Conservation (phyloP, 441 rosid genomes). For the Flueggea neowawraea region DNA sequence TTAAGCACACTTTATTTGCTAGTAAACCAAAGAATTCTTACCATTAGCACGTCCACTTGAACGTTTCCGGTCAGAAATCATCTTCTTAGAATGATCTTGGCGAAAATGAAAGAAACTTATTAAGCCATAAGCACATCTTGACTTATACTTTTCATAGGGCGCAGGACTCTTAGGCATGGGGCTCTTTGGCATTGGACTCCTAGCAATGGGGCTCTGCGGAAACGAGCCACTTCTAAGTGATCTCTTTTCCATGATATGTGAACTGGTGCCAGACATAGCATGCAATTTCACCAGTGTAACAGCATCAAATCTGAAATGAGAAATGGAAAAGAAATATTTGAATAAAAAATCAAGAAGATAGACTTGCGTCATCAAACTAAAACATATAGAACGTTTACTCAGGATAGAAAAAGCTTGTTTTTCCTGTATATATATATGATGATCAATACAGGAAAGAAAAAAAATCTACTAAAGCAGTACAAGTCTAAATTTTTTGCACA, state of each 20-base stretch:
- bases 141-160: constrained; percentile 53
- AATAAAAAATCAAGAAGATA: neutral
- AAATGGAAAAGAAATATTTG: neutral
- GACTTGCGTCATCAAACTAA: neutral
- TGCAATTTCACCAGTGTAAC: constrained; percentile 1
- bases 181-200: constrained; percentile 25
- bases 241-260: constrained; percentile 24
- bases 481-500: neutral
- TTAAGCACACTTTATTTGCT: neutral
- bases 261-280: neutral
- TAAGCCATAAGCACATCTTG: constrained; percentile 63
- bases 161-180: constrained; percentile 60
- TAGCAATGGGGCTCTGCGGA: constrained; percentile 10
- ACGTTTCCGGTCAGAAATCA: constrained; percentile 37
- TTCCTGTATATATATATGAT: too few relatives aligned
- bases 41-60: constrained; percentile 38
- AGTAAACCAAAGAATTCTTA: constrained; percentile 13
- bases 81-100: constrained; percentile 42
- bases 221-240: constrained; percentile 19
- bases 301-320: constrained; percentile 13
- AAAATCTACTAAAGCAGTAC: neutral
- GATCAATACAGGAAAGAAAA: neutral
- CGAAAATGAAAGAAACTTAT: constrained; percentile 53
- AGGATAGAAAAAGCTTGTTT: too few relatives aligned
- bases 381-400: too few relatives aligned